Evolutionary conservation across 352 stramenopile species (phyloP).

Genomic region (Phytophthora fragariaefolia): DNA sequence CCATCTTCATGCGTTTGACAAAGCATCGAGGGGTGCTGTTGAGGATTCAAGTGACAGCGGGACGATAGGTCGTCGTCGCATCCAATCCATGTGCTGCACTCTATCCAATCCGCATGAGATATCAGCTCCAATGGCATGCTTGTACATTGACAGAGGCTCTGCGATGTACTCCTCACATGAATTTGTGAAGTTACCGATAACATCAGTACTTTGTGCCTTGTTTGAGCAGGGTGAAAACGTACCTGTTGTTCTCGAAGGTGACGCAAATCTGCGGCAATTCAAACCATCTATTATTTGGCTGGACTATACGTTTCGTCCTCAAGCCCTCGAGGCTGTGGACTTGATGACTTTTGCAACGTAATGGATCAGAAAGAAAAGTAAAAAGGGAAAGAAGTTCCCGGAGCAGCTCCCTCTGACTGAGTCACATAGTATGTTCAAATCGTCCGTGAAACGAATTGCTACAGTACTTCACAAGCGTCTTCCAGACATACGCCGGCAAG

Average conservation of each 20-base stretch:
- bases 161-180: background rate
- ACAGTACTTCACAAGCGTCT: no score
- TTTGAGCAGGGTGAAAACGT: background rate
- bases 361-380: no score
- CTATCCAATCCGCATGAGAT: background rate
- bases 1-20: background rate
- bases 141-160: background rate
- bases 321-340: background rate
- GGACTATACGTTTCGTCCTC: background rate
- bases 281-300: background rate
- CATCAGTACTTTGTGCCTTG: background rate
- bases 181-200: background rate
- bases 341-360: no score
- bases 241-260: background rate
- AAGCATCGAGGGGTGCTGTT: background rate
- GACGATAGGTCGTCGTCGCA: background rate
- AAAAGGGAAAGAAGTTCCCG: no score
- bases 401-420: no score
- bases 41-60: background rate
- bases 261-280: background rate
- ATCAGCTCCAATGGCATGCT: background rate
- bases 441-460: no score
- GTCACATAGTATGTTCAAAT: no score
- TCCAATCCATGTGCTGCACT: background rate
- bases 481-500: no score